phyloP scores from a whole-genome alignment of 345 rosid species.

The Toxicodendron radicans region DNA sequence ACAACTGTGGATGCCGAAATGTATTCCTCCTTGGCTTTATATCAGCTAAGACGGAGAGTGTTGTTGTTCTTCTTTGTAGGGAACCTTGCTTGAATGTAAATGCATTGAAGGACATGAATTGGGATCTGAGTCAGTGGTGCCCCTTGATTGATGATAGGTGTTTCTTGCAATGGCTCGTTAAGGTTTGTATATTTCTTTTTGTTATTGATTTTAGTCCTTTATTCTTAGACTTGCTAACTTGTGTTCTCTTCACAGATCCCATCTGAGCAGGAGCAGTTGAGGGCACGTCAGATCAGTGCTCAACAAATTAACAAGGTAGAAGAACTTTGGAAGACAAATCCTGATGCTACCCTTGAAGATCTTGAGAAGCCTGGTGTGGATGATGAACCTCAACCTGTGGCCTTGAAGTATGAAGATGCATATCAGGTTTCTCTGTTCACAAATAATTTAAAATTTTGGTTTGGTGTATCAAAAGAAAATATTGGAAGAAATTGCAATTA shows the following conservation, averaged over 20 bases:
- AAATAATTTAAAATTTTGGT: constrained; percentile 12
- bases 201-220: neutral
- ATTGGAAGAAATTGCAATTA: neutral
- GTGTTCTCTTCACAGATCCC: constrained; percentile 62
- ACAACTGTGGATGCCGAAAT: constrained; percentile 98
- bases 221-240: constrained; percentile 24
- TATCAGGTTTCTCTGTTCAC: constrained; percentile 63
- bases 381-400: constrained; percentile 98
- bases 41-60: constrained; percentile 98
- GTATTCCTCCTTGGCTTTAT: constrained; percentile 98
- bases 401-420: constrained; percentile 95
- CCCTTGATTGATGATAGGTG: constrained; percentile 99
- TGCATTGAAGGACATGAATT: constrained; percentile 99
- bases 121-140: constrained; percentile 99
- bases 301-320: constrained; percentile 99
- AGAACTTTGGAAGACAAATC: constrained; percentile 98
- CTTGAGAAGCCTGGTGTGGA: constrained; percentile 99
- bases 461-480: neutral
- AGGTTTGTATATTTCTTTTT: constrained; percentile 49
- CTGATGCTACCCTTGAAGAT: constrained; percentile 98
- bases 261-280: constrained; percentile 97
- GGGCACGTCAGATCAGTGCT: constrained; percentile 98
- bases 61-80: constrained; percentile 97
- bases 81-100: constrained; percentile 98
- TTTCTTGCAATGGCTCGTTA: constrained; percentile 97